Evolutionary conservation across 2,329 filamentous ascomycete species (phyloP).

Genomic region (Emergomyces pasteurianus): DNA sequence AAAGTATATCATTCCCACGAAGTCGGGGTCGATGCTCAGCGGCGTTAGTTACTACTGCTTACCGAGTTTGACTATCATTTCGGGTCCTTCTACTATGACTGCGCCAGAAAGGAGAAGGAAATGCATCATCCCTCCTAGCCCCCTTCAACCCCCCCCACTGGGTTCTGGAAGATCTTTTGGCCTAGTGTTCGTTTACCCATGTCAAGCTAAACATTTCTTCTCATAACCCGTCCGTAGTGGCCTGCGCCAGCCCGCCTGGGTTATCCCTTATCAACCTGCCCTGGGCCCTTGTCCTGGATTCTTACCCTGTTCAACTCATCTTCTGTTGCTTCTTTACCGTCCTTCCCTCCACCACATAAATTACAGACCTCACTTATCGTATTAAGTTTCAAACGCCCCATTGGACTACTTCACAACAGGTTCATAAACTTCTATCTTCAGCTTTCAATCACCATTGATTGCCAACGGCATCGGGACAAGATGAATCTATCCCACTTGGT

Average conservation of each 20-base stretch:
- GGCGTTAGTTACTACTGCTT: background rate
- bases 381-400: background rate
- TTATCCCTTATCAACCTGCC: background rate
- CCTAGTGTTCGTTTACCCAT: constrained; percentile 2
- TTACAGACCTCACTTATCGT: background rate
- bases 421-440: background rate
- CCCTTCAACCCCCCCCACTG: background rate
- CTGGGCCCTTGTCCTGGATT: constrained; percentile 1
- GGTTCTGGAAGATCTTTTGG: constrained; percentile 5
- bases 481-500: constrained; percentile 10
- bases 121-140: background rate
- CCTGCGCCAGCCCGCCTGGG: background rate
- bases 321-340: background rate
- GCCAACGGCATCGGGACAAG: background rate
- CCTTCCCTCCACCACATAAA: background rate
- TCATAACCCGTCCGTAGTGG: background rate
- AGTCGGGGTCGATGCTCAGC: background rate
- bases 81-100: background rate
- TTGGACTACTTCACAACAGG: background rate
- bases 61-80: constrained; percentile 1
- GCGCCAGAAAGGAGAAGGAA: background rate
- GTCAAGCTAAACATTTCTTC: background rate
- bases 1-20: background rate
- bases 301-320: background rate
- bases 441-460: background rate